Conservation (phyloP, 2,329 filamentous ascomycete species). For the Phaeosphaeria sp. region DNA sequence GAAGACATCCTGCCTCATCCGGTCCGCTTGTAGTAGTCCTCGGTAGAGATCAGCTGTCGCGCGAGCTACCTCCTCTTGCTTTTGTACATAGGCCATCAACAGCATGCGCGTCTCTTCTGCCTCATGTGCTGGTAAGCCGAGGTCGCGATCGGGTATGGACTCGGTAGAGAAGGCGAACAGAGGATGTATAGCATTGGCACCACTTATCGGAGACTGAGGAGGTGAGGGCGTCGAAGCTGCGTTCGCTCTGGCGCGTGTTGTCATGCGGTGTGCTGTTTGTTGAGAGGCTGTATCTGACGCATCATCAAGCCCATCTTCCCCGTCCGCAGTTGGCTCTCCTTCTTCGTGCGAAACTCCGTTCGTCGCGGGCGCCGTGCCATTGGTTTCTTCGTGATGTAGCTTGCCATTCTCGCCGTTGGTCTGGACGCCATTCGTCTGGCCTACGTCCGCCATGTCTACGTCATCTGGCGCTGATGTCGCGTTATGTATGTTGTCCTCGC, state of each 20-base stretch:
- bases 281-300: slow-evolving; percentile 52
- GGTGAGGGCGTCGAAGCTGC: slow-evolving; percentile 48
- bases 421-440: slow-evolving; percentile 22
- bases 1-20: slow-evolving; percentile 73
- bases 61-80: slow-evolving; percentile 83
- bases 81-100: slow-evolving; percentile 79
- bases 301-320: slow-evolving; percentile 44
- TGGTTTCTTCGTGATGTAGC: slow-evolving; percentile 7
- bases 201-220: slow-evolving; percentile 54
- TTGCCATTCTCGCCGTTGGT: slow-evolving; percentile 19
- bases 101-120: slow-evolving; percentile 79
- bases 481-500: slow-evolving; percentile 19
- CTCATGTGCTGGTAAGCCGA: slow-evolving; percentile 74
- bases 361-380: slow-evolving; percentile 24
- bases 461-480: slow-evolving; percentile 23
- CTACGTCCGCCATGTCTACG: slow-evolving; percentile 36
- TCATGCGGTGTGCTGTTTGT: slow-evolving; percentile 59
- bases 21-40: slow-evolving; percentile 74
- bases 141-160: slow-evolving; percentile 70
- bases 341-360: slow-evolving; percentile 29
- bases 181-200: slow-evolving; percentile 70
- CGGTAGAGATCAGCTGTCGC: slow-evolving; percentile 71
- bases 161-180: slow-evolving; percentile 72
- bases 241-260: slow-evolving; percentile 60
- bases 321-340: slow-evolving; percentile 22